These are phyloP conservation scores for Diaporthe ilicicola DNA, from an alignment of 2,329 filamentous ascomycete species.

Conservation along the genomic window DNA sequence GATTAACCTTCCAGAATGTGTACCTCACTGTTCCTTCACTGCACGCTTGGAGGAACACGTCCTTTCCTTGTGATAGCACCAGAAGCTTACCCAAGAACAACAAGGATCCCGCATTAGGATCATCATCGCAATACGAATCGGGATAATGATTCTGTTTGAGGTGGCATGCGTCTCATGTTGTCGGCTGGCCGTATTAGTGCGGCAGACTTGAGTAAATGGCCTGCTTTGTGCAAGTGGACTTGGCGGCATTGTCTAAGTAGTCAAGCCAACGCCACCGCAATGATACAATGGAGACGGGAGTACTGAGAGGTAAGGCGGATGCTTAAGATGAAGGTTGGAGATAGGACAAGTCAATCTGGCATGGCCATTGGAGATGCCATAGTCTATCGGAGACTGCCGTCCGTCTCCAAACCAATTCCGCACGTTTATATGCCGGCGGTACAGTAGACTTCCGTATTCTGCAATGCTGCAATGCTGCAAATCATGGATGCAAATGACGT, in stretches of 20 bases:
- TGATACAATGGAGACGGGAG: too few species aligned
- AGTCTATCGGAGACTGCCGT: not conserved
- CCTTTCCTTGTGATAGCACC: not conserved
- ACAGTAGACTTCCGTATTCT: not conserved
- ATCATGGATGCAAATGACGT: not conserved
- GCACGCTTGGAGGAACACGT: not conserved
- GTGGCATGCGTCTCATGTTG: not conserved
- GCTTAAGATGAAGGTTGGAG: not conserved
- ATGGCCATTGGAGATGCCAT: not conserved
- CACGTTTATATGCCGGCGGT: not conserved
- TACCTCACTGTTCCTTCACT: not conserved
- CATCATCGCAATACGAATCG: not conserved
- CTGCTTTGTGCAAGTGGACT: too few species aligned
- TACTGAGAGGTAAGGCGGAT: too few species aligned
- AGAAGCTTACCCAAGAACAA: too few species aligned
- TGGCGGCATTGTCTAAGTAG: too few species aligned
- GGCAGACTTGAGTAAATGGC: too few species aligned
- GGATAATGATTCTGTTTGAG: not conserved
- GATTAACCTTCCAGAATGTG: not conserved
- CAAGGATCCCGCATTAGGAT: not conserved
- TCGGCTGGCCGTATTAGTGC: too few species aligned
- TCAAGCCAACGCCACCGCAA: too few species aligned
- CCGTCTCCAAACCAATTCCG: not conserved
- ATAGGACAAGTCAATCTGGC: not conserved
- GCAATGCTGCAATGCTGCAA: too few species aligned